phyloP scores from a whole-genome alignment of 2,329 filamentous ascomycete species.

The Fusarium dimerum region DNA sequence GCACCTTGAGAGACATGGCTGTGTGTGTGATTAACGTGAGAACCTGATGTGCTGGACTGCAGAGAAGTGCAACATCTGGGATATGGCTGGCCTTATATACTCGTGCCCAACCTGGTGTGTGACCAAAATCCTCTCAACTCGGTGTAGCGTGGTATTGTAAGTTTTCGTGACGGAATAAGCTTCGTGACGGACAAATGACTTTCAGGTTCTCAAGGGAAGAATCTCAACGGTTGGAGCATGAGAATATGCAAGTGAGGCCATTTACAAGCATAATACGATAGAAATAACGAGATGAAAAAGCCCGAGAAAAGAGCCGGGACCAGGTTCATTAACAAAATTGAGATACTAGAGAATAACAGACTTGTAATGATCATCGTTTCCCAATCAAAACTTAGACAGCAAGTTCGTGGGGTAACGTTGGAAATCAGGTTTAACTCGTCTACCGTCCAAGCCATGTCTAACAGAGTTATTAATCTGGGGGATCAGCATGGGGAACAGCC shows the following conservation, averaged over 20 bases:
- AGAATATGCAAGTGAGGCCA: neutral
- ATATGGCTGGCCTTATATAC: neutral
- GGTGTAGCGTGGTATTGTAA: no score
- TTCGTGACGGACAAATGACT: no score
- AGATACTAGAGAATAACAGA: neutral
- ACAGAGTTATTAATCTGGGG: neutral
- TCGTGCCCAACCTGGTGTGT: neutral
- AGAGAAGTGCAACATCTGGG: neutral
- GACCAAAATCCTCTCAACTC: no score
- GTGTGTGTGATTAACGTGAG: neutral
- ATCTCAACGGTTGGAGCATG: no score
- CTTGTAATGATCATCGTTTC: neutral
- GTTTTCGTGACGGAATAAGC: no score
- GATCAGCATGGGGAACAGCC: neutral
- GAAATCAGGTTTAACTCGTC: no score
- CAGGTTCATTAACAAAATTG: conserved; percentile 1
- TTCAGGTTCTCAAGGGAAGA: no score
- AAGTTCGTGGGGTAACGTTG: neutral
- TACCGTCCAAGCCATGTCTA: neutral
- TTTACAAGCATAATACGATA: neutral
- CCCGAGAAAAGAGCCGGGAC: conserved; percentile 22
- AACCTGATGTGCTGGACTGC: conserved; percentile 2
- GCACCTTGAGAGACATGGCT: conserved; percentile 20
- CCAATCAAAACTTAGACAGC: neutral
- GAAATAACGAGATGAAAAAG: neutral